phyloP scores from a whole-genome alignment of 1,284 basidiomycete genomes.

The Leccinum pachyderme region DNA sequence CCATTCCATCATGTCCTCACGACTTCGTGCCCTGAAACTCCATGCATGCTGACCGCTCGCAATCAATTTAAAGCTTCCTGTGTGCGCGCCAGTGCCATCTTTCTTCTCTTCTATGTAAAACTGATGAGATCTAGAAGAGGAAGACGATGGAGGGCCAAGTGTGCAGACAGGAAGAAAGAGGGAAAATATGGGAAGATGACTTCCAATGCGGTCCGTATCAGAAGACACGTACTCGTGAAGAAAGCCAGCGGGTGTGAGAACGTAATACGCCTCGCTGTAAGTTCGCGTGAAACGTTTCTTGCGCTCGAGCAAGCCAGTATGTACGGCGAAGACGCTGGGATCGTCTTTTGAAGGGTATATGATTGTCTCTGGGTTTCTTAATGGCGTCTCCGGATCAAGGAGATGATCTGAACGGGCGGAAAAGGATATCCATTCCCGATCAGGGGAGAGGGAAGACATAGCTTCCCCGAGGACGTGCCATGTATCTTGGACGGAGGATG shows the following conservation, averaged over 20 bases:
- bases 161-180: slow-evolving; percentile 96
- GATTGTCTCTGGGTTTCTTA: slow-evolving; percentile 79
- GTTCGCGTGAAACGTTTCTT: slow-evolving; percentile 96
- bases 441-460: slow-evolving; percentile 86
- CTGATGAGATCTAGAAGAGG: slow-evolving; percentile 81
- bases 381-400: slow-evolving; percentile 93
- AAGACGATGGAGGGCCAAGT: slow-evolving; percentile 86
- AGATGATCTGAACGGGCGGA: slow-evolving; percentile 93
- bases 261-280: slow-evolving; percentile 88
- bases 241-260: slow-evolving; percentile 95
- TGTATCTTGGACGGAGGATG: slow-evolving; percentile 75
- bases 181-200: slow-evolving; percentile 76
- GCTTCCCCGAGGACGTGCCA: slow-evolving; percentile 76
- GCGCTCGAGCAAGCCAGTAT: slow-evolving; percentile 90
- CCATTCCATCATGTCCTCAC: slow-evolving; percentile 99
- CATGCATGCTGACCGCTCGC: slow-evolving; percentile 66
- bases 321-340: slow-evolving; percentile 84
- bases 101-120: slow-evolving; percentile 96
- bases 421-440: slow-evolving; percentile 97
- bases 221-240: slow-evolving; percentile 88
- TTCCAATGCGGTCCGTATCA: slow-evolving; percentile 61
- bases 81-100: slow-evolving; percentile 71
- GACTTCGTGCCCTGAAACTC: slow-evolving; percentile 87
- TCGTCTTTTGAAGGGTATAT: slow-evolving; percentile 94
- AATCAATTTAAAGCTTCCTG: slow-evolving; percentile 44